phyloP scores from a whole-genome alignment of 352 stramenopile genomes.

The Phytophthora sansomeana region DNA sequence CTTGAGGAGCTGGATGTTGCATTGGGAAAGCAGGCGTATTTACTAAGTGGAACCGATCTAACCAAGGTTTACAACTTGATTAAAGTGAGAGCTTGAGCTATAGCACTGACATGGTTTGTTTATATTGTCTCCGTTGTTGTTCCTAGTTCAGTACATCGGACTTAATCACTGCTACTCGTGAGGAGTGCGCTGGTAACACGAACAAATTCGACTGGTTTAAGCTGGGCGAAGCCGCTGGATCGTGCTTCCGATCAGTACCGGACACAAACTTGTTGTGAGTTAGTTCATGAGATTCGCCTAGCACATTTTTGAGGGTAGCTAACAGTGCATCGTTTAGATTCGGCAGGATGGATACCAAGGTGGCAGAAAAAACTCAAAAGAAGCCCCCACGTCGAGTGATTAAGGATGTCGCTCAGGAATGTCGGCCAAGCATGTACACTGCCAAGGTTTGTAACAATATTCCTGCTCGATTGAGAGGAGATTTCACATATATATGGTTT shows the following conservation, averaged over 20 bases:
- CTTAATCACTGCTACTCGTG: not conserved
- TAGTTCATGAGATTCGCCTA: too few relatives aligned
- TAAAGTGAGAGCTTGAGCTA: not conserved
- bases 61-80: conserved; percentile 13
- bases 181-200: conserved; percentile 4
- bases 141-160: conserved; percentile 11
- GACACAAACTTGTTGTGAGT: conserved; percentile 17
- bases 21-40: conserved; percentile 6
- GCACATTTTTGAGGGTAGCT: too few relatives aligned
- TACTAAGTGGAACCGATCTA: conserved; percentile 14
- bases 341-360: conserved; percentile 7
- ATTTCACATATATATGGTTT: too few relatives aligned
- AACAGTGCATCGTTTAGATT: conserved; percentile 4
- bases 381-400: not conserved
- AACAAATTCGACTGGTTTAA: conserved; percentile 9
- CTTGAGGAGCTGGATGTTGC: conserved; percentile 12
- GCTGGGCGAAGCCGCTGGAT: conserved; percentile 6
- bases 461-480: too few relatives aligned
- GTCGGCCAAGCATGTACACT: not conserved
- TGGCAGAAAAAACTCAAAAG: conserved; percentile 2
- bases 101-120: not conserved
- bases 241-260: conserved; percentile 10
- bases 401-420: conserved; percentile 2
- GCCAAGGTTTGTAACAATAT: conserved; percentile 11
- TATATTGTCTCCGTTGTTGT: not conserved